Conservation (phyloP, 2,329 filamentous ascomycete species). For the Colletotrichum gloeosporioides region DNA sequence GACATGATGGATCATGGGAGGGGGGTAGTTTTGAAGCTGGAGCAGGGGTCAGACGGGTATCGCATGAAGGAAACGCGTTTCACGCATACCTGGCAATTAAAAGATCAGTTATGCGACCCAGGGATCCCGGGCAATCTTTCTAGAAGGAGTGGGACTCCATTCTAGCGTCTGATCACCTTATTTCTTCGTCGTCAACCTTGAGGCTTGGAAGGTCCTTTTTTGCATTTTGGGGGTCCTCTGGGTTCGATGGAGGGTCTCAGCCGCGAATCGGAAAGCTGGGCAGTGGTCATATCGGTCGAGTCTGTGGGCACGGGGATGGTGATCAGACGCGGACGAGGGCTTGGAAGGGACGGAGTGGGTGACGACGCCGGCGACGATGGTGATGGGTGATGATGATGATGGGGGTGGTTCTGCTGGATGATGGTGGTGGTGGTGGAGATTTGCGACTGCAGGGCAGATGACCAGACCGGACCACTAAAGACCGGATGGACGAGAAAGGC, state of each 20-base stretch:
- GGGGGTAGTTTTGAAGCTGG: conserved; percentile 4
- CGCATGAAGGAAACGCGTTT: conserved; percentile 53
- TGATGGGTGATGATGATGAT: background rate
- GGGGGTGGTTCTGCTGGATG: background rate
- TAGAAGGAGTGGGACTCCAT: conserved; percentile 38
- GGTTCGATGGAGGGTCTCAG: background rate
- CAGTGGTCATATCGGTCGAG: background rate
- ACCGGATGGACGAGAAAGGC: background rate
- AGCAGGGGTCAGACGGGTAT: conserved; percentile 28
- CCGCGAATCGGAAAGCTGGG: conserved; percentile 10
- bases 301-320: conserved; percentile 13
- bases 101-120: conserved; percentile 49
- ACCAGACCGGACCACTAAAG: background rate
- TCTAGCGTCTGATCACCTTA: conserved; percentile 33
- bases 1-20: conserved; percentile 12
- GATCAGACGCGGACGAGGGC: conserved; percentile 12
- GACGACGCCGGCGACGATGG: background rate
- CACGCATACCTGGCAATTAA: conserved; percentile 53
- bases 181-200: conserved; percentile 9
- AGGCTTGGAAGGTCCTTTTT: background rate
- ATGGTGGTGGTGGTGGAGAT: background rate
- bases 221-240: background rate
- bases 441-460: background rate
- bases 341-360: background rate
- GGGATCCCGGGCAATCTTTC: conserved; percentile 34